Conservation (phyloP, 2,329 filamentous ascomycete genomes). For the Biscogniauxia marginata region DNA sequence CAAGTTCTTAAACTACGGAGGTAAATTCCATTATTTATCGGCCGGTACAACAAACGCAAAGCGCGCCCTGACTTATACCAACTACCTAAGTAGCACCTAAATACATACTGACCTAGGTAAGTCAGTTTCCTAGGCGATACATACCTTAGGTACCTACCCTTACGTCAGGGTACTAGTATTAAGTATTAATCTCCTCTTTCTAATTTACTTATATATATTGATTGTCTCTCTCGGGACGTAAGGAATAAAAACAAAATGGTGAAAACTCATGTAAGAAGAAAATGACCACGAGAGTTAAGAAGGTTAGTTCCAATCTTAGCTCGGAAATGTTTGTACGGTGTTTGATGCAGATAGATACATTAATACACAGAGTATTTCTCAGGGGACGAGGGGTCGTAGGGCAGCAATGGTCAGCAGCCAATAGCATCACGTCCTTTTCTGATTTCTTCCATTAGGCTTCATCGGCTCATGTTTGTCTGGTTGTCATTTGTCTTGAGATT, state of each 20-base stretch:
- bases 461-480: background rate
- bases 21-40: background rate
- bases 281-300: no score
- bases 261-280: no score
- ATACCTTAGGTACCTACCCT: background rate
- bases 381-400: background rate
- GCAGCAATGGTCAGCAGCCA: background rate
- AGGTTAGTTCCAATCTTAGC: no score
- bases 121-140: background rate
- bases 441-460: background rate
- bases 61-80: background rate
- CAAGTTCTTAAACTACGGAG: background rate
- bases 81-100: no score
- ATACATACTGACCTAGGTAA: background rate
- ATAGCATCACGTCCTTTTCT: background rate
- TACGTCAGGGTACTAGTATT: no score
- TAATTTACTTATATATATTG: background rate
- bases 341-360: no score
- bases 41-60: background rate
- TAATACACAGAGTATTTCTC: background rate
- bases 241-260: background rate
- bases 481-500: background rate
- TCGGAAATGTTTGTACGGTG: no score
- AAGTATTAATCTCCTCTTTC: no score
- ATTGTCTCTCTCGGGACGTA: background rate